Percentiles rank a stretch among this genome's conserved stretches.
phyloP scores from a whole-genome alignment of 2,329 filamentous ascomycete genomes.

The Aspergillus sp. region DNA sequence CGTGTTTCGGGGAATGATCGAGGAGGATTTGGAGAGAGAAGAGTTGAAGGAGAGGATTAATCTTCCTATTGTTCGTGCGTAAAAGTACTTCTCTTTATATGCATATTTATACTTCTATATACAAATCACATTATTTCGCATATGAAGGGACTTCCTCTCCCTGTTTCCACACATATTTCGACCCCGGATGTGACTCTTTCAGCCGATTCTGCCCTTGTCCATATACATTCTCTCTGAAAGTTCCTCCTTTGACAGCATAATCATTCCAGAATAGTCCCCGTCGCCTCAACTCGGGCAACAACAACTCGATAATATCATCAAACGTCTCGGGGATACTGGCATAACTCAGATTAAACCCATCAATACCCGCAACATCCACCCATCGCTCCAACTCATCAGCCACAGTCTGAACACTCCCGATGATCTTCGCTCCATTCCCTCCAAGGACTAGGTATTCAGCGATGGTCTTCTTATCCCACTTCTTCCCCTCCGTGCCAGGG shows the following conservation, averaged over 20 bases:
- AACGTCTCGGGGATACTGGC: constrained; percentile 31
- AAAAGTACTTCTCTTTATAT: too few relatives aligned
- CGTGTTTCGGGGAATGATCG: constrained; percentile 4
- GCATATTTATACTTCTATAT: too few relatives aligned
- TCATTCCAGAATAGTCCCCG: constrained; percentile 36
- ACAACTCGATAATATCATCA: constrained; percentile 28
- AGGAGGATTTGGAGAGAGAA: neutral
- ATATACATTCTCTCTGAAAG: constrained; percentile 36
- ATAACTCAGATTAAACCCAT: constrained; percentile 33
- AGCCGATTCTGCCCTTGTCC: constrained; percentile 8
- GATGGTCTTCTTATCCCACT: constrained; percentile 35
- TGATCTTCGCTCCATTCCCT: constrained; percentile 30
- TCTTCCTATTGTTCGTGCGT: neutral
- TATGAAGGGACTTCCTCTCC: neutral
- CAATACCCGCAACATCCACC: constrained; percentile 29
- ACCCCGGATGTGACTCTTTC: neutral
- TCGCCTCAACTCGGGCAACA: constrained; percentile 28
- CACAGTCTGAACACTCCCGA: constrained; percentile 32
- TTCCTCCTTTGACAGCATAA: constrained; percentile 32
- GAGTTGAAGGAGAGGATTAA: neutral
- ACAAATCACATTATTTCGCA: too few relatives aligned
- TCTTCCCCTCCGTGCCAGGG: constrained; percentile 34
- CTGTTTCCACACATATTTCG: neutral
- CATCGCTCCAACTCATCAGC: constrained; percentile 34
- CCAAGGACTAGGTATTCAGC: constrained; percentile 30